Conservation (phyloP, 1,284 basidiomycete species). For the Cryptococcus sp. region DNA sequence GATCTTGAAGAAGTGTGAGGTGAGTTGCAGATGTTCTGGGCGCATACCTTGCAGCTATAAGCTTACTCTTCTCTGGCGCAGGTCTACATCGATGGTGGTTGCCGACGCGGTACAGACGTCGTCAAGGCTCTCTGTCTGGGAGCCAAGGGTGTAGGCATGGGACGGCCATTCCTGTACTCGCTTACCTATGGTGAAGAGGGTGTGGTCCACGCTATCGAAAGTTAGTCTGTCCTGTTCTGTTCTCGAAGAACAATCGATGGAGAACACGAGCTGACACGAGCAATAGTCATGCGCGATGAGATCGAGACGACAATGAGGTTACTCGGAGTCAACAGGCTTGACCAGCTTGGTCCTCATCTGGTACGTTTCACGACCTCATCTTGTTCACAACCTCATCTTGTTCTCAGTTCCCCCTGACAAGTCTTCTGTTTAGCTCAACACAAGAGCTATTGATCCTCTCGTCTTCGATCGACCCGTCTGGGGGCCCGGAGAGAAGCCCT, state of each 20-base stretch:
- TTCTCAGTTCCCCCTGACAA: neutral
- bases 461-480: slow-evolving; percentile 26
- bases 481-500: slow-evolving; percentile 19
- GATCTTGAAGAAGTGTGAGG: slow-evolving; percentile 47
- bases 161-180: slow-evolving; percentile 52
- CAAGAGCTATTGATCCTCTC: slow-evolving; percentile 26
- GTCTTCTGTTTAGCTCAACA: slow-evolving; percentile 28
- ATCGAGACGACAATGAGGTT: slow-evolving; percentile 75
- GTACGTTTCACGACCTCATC: slow-evolving; percentile 22
- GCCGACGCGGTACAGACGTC: slow-evolving; percentile 53
- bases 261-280: neutral
- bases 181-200: slow-evolving; percentile 50
- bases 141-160: slow-evolving; percentile 52
- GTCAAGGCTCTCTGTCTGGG: slow-evolving; percentile 54
- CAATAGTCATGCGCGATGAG: slow-evolving; percentile 68
- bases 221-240: slow-evolving; percentile 38
- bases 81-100: slow-evolving; percentile 52
- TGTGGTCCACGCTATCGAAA: slow-evolving; percentile 51
- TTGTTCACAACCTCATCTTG: too few relatives aligned
- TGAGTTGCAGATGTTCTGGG: slow-evolving; percentile 7
- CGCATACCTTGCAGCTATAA: neutral
- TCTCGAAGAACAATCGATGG: neutral
- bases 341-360: slow-evolving; percentile 48
- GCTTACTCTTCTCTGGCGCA: neutral
- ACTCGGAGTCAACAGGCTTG: slow-evolving; percentile 67